Conservation (phyloP, 768 basidiomycete genomes). For the Boletus coccyginus region DNA sequence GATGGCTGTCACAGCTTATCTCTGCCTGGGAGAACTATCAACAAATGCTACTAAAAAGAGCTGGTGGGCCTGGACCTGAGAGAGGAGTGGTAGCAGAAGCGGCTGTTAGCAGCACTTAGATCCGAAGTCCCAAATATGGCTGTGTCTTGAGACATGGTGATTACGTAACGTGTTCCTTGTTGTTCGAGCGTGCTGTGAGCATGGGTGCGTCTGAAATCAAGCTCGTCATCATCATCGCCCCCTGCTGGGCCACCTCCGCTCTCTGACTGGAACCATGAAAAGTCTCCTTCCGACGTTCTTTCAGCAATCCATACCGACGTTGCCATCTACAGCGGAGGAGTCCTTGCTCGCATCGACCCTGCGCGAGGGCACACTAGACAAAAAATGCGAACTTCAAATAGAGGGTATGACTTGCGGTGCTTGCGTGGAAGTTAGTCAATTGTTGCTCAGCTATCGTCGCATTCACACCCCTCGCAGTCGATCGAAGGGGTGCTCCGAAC, state of each 20-base stretch:
- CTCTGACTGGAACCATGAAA: background rate
- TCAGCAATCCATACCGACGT: conserved; percentile 3
- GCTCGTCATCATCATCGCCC: background rate
- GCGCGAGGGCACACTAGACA: conserved; percentile 35
- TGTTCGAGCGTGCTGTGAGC: background rate
- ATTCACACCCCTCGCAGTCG: conserved; percentile 42
- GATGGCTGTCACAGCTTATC: conserved; percentile 54
- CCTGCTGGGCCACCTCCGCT: background rate
- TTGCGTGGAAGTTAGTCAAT: conserved; percentile 72
- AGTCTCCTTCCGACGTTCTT: background rate
- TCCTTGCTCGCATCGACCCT: conserved; percentile 21
- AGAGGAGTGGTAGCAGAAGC: background rate
- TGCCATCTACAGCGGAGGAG: conserved; percentile 19
- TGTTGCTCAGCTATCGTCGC: background rate
- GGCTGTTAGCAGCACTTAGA: no score
- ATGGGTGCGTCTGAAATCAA: conserved; percentile 1
- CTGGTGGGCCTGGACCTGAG: conserved; percentile 4
- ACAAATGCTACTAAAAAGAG: conserved; percentile 58
- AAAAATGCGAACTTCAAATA: conserved; percentile 75
- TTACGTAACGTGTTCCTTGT: conserved; percentile 10
- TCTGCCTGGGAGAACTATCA: conserved; percentile 81
- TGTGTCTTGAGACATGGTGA: background rate
- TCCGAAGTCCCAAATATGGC: no score
- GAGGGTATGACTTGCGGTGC: conserved; percentile 91
- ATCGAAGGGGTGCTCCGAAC: conserved; percentile 81